phyloP scores from a whole-genome alignment of 495 filamentous ascomycete genomes.

The Penicillium odoratum region DNA sequence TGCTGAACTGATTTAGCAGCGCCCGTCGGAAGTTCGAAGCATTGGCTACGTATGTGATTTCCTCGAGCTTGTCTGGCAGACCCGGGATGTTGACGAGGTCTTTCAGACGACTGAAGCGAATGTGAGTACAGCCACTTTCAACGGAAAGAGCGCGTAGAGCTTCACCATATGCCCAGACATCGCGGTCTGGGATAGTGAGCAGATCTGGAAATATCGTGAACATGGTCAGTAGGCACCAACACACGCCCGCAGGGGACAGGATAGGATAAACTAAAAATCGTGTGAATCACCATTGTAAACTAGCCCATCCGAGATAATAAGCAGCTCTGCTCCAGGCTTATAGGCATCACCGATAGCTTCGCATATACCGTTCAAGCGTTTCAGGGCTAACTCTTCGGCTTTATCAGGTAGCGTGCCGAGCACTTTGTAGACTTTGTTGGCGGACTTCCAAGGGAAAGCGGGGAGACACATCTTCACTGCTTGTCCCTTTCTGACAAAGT shows the following conservation, averaged over 20 bases:
- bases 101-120: constrained; percentile 7
- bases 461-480: constrained; percentile 32
- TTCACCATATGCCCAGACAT: constrained; percentile 54
- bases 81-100: constrained; percentile 8
- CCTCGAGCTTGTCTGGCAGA: constrained; percentile 7
- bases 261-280: background rate
- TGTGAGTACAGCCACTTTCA: constrained; percentile 30
- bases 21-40: constrained; percentile 10
- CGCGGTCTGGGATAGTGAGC: constrained; percentile 48
- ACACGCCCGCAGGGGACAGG: background rate
- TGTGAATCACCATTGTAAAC: constrained; percentile 43
- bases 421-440: constrained; percentile 46
- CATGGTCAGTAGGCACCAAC: background rate
- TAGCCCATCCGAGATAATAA: constrained; percentile 54
- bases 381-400: constrained; percentile 51
- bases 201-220: constrained; percentile 34
- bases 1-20: constrained; percentile 9
- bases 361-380: constrained; percentile 45
- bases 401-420: constrained; percentile 51
- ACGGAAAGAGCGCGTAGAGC: constrained; percentile 40
- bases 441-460: constrained; percentile 56
- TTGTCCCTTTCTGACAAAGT: constrained; percentile 5
- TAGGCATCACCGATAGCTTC: constrained; percentile 45
- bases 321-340: constrained; percentile 44
- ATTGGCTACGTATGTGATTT: constrained; percentile 12